These are phyloP conservation scores for Halophytophthora polymorphica DNA, from an alignment of 352 stramenopile genomes.

Conservation along the genomic window DNA sequence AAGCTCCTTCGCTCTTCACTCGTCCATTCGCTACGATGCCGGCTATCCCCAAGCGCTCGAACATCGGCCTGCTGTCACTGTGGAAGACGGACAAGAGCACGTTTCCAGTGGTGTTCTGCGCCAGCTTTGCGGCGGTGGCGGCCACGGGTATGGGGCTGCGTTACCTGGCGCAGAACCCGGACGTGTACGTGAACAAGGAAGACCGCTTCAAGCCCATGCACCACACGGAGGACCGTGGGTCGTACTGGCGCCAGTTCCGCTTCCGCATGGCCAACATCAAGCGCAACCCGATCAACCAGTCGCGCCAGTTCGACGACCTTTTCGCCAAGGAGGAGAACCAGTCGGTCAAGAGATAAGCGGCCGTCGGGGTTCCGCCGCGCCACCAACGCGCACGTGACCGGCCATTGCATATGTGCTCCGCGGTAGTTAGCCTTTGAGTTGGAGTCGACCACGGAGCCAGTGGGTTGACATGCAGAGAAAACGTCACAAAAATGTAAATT, in stretches of 20 bases:
- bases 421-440: conserved; percentile 5
- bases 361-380: neutral
- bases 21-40: no score
- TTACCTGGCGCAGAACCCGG: conserved; percentile 52
- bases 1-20: conserved; percentile 4
- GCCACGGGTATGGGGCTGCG: conserved; percentile 34
- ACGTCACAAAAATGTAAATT: conserved; percentile 29
- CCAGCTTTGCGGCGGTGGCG: conserved; percentile 25
- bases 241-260: conserved; percentile 55
- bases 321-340: conserved; percentile 60
- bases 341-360: conserved; percentile 44
- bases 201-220: conserved; percentile 40
- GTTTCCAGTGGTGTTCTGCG: conserved; percentile 59
- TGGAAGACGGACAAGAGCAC: conserved; percentile 60
- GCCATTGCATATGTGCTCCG: neutral
- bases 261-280: conserved; percentile 63
- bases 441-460: conserved; percentile 11
- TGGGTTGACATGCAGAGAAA: conserved; percentile 19
- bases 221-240: conserved; percentile 39
- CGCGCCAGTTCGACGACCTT: conserved; percentile 53
- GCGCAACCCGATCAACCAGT: conserved; percentile 76
- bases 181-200: conserved; percentile 70
- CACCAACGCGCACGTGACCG: conserved; percentile 1
- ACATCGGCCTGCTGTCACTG: conserved; percentile 42
- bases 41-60: conserved; percentile 18